A percentile compares a stretch with the other conserved stretches of the same genome.
phyloP scores from a whole-genome alignment of 805 yeast genomes.

The Myxozyma lipomycoides region DNA sequence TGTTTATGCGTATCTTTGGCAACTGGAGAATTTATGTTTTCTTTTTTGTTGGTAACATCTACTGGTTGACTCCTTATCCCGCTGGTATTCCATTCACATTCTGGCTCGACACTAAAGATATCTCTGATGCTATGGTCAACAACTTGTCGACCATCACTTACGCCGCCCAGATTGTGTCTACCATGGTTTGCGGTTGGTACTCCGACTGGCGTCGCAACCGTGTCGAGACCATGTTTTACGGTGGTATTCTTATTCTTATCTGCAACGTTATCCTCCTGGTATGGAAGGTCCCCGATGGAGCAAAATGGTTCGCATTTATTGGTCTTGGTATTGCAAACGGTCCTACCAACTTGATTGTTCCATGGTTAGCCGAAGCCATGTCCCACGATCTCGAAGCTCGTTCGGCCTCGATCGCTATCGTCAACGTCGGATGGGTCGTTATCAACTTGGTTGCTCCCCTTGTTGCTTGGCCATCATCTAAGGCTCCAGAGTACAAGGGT shows the following conservation, averaged over 20 bases:
- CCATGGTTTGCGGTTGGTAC: slow-evolving; percentile 26
- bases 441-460: slow-evolving; percentile 21
- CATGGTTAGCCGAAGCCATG: slow-evolving; percentile 20
- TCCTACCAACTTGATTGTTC: slow-evolving; percentile 20
- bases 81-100: slow-evolving; percentile 12
- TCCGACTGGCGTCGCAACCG: slow-evolving; percentile 44
- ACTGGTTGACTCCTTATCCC: slow-evolving; percentile 26
- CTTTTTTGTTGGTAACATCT: slow-evolving; percentile 19
- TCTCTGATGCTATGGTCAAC: slow-evolving; percentile 34
- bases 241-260: slow-evolving; percentile 17
- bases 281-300: slow-evolving; percentile 53
- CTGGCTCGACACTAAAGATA: slow-evolving; percentile 14
- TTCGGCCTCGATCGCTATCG: slow-evolving; percentile 21
- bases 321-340: slow-evolving; percentile 24
- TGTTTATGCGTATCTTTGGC: slow-evolving; percentile 17
- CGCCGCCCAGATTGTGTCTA: slow-evolving; percentile 51
- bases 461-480: slow-evolving; percentile 16
- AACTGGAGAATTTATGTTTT: slow-evolving; percentile 20
- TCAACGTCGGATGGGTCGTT: slow-evolving; percentile 27
- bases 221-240: slow-evolving; percentile 13
- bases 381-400: slow-evolving; percentile 25
- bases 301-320: slow-evolving; percentile 56
- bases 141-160: slow-evolving; percentile 55
- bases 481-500: slow-evolving; percentile 17
- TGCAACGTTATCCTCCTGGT: slow-evolving; percentile 48